Percentiles rank a stretch among this genome's conserved stretches.
These are phyloP conservation scores for Hemileccinum impolitum DNA, from an alignment of 768 basidiomycete genomes.

Conservation along the genomic window DNA sequence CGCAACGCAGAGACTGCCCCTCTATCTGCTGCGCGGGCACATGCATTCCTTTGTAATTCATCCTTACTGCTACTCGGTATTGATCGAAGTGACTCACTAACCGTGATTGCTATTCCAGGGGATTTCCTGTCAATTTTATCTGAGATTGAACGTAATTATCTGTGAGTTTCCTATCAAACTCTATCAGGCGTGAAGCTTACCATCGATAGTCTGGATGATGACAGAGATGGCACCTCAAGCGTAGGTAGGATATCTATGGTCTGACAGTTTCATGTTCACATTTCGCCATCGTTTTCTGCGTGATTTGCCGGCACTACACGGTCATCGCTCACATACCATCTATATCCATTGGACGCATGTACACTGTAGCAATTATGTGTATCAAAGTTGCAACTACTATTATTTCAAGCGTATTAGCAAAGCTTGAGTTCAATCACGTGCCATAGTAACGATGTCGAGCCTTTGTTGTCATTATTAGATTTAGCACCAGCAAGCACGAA, in stretches of 20 bases:
- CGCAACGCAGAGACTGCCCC: constrained; percentile 77
- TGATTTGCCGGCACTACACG: background rate
- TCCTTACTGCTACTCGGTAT: background rate
- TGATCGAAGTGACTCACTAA: constrained; percentile 4
- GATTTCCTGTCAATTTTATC: constrained; percentile 89
- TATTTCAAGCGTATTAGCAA: too few species aligned
- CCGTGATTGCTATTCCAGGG: constrained; percentile 45
- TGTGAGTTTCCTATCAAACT: constrained; percentile 43
- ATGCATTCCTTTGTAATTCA: constrained; percentile 76
- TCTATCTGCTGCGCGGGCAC: constrained; percentile 78
- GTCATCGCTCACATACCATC: constrained; percentile 1
- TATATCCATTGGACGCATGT: constrained; percentile 3
- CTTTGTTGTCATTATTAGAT: background rate
- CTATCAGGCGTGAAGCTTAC: constrained; percentile 17
- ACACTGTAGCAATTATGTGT: background rate
- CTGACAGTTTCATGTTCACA: constrained; percentile 2
- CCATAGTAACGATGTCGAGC: background rate
- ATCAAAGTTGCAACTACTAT: background rate
- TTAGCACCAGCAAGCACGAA: background rate
- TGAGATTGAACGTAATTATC: constrained; percentile 89
- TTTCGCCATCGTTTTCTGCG: background rate
- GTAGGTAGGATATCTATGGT: constrained; percentile 48
- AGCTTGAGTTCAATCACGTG: constrained; percentile 15
- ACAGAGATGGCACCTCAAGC: constrained; percentile 39
- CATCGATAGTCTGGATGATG: constrained; percentile 48